Percentiles rank a stretch among this genome's conserved stretches.
Evolutionary conservation across 768 basidiomycete species (phyloP).

Genomic region (Termitomyces sp.): DNA sequence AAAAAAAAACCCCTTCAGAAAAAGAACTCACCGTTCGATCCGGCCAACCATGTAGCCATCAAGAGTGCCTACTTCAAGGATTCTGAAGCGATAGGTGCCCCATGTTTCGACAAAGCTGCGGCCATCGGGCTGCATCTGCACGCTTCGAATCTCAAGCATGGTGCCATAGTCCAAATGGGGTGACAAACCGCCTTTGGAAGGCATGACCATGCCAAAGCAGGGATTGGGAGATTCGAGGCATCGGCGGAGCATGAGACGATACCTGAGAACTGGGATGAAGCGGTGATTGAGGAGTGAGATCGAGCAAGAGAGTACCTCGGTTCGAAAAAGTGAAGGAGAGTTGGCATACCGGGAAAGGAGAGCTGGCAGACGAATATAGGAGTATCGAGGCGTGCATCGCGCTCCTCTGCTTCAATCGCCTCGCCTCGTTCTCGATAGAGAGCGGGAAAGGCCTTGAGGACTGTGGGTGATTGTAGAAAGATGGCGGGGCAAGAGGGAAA

Average conservation of each 20-base stretch:
- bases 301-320: conserved; percentile 47
- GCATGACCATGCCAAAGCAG: conserved; percentile 93
- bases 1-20: neutral
- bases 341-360: conserved; percentile 88
- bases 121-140: conserved; percentile 87
- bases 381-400: conserved; percentile 73
- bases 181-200: conserved; percentile 33
- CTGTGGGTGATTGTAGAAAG: conserved; percentile 24
- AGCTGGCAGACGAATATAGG: conserved; percentile 91
- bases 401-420: conserved; percentile 70
- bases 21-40: conserved; percentile 48
- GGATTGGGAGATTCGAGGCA: conserved; percentile 74
- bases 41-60: conserved; percentile 90
- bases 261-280: conserved; percentile 31
- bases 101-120: conserved; percentile 75
- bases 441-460: conserved; percentile 63
- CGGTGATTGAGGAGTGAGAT: neutral
- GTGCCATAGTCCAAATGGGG: conserved; percentile 76
- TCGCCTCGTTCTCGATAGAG: conserved; percentile 57
- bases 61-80: conserved; percentile 74
- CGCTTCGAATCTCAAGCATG: conserved; percentile 83
- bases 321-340: conserved; percentile 88
- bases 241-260: conserved; percentile 95
- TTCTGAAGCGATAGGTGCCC: conserved; percentile 68
- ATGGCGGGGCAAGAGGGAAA: conserved; percentile 1